Percentiles rank a stretch among this genome's conserved stretches.
phyloP scores from a whole-genome alignment of 2,329 filamentous ascomycete genomes.

The Piedraia hortae region DNA sequence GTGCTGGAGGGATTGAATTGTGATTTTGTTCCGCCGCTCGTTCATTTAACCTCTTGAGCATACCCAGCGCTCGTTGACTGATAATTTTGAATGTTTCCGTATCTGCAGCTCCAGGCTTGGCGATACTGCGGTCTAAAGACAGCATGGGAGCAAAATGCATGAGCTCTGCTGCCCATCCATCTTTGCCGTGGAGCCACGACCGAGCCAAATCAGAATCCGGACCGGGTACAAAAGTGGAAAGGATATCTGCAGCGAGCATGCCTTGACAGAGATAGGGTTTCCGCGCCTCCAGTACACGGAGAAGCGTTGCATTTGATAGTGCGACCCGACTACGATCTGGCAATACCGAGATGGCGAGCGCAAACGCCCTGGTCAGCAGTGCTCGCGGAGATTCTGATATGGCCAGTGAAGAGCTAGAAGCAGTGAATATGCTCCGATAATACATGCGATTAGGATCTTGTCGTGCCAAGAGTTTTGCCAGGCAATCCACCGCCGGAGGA shows the following conservation, averaged over 20 bases:
- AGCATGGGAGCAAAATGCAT: constrained; percentile 48
- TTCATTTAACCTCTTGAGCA: constrained; percentile 20
- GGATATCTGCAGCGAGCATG: constrained; percentile 65
- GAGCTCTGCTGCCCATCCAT: constrained; percentile 59
- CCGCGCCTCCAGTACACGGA: constrained; percentile 48
- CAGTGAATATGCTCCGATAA: constrained; percentile 56
- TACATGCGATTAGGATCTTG: constrained; percentile 78
- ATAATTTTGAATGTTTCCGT: constrained; percentile 11
- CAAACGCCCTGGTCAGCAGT: constrained; percentile 65
- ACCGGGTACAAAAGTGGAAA: constrained; percentile 36
- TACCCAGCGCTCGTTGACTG: constrained; percentile 19
- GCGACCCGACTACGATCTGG: constrained; percentile 41
- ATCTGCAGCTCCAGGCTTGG: constrained; percentile 7
- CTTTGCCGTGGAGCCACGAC: constrained; percentile 57
- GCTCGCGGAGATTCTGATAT: constrained; percentile 33
- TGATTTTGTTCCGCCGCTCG: constrained; percentile 15
- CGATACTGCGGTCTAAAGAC: constrained; percentile 17
- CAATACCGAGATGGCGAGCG: constrained; percentile 56
- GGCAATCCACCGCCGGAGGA: constrained; percentile 62
- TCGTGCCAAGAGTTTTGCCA: constrained; percentile 73
- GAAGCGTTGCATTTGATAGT: constrained; percentile 14
- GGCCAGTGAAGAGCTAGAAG: constrained; percentile 21
- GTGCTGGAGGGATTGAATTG: constrained; percentile 20
- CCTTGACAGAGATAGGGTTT: constrained; percentile 85
- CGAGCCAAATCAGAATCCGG: constrained; percentile 32